Conservation (phyloP, 768 basidiomycete genomes). For the Leccinum barrowsii region DNA sequence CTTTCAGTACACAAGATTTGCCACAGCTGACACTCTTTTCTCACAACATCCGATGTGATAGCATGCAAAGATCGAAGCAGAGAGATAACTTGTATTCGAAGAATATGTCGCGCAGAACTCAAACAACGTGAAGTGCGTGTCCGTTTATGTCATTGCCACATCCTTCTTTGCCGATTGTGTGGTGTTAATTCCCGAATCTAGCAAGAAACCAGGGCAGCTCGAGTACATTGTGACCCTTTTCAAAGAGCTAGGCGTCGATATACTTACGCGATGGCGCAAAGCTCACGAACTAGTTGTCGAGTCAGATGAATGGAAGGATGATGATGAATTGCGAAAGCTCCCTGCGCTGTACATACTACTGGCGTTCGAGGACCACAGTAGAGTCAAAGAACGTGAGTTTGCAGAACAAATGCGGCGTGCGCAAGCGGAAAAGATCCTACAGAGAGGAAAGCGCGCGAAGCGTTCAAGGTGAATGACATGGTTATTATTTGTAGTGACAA, state of each 20-base stretch:
- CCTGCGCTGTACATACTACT: slow-evolving; percentile 90
- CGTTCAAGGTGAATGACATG: slow-evolving; percentile 60
- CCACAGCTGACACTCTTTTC: slow-evolving; percentile 84
- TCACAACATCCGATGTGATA: slow-evolving; percentile 89
- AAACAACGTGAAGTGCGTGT: slow-evolving; percentile 80
- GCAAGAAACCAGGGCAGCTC: slow-evolving; percentile 77
- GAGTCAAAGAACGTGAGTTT: slow-evolving; percentile 85
- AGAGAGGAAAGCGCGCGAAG: slow-evolving; percentile 89
- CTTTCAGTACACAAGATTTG: slow-evolving; percentile 88
- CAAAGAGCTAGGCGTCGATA: slow-evolving; percentile 84
- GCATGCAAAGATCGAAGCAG: slow-evolving; percentile 78
- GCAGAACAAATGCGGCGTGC: slow-evolving; percentile 79
- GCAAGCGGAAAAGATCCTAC: slow-evolving; percentile 76
- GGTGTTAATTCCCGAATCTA: slow-evolving; percentile 28
- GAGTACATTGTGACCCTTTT: slow-evolving; percentile 80
- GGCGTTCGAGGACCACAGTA: slow-evolving; percentile 92
- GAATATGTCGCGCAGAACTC: slow-evolving; percentile 80
- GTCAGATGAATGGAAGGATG: slow-evolving; percentile 75
- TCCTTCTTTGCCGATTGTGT: slow-evolving; percentile 2
- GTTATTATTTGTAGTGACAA: background rate
- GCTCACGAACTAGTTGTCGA: slow-evolving; percentile 75
- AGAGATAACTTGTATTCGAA: slow-evolving; percentile 84
- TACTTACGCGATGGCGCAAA: slow-evolving; percentile 89
- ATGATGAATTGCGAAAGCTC: slow-evolving; percentile 73
- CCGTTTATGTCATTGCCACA: background rate